Evolutionary conservation across 163 green algal species (phyloP), one percentile per base, ranked within the genome.

Genomic region (Dunaliella salina): DNA sequence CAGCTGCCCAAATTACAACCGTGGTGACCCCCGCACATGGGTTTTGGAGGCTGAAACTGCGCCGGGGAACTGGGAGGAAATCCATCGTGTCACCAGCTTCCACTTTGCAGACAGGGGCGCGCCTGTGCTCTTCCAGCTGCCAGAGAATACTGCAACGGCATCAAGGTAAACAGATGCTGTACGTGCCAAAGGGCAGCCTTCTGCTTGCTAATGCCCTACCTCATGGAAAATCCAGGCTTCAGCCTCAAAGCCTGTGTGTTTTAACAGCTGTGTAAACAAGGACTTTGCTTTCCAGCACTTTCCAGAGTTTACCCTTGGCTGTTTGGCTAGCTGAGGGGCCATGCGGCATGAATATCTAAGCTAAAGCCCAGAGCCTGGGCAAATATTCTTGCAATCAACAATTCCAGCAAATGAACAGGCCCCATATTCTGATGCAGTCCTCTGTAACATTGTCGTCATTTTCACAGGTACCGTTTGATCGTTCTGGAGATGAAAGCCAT

Each of bases 401-500:
- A n/a, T n/a, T n/a, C n/a, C n/a, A n/a, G n/a, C n/a, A n/a, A n/a
- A n/a, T n/a, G n/a, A n/a, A n/a, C n/a, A n/a, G n/a, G n/a, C n/a
- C n/a, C n/a, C n/a, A n/a, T n/a, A n/a, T 50, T 8, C 26, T n/a
- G 3, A 22, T 82, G 0, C 1, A 46, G 3, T 86, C 22, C 83
- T 35, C 57, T 34, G 45, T 69, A 50, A 25, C 18, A 33, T 24
- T 63, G 11, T 69, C 83, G 0, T 20, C 4, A 0, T 35, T 30
- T 20, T 8, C 33, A 26, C 35, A 75, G 69, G 33, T 86, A 50
- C 83, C 69, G 83, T 5, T 33, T 86, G 57, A 22, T 86, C 20
- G 29, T 86, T 34, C 26, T 30, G 17, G 83, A 86, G 71, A 85
- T 85, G 82, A 85, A 85, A 30, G 82, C 82, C 57, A 85, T 86